Percentiles rank a stretch among this genome's conserved stretches.
Conservation (phyloP, 768 basidiomycete genomes). For the Lentinula detonsa region DNA sequence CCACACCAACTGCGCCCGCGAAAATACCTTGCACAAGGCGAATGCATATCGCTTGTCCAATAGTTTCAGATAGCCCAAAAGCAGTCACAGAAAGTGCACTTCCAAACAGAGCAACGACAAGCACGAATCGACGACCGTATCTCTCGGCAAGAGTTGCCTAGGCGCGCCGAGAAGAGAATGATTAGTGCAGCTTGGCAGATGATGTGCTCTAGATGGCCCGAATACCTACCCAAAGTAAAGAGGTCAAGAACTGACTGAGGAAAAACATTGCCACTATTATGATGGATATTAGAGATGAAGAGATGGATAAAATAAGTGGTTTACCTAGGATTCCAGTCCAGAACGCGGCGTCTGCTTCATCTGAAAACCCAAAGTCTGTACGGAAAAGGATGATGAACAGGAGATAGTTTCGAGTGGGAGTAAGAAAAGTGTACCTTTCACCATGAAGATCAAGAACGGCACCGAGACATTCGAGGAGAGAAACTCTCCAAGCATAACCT, state of each 20-base stretch:
- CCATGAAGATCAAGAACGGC: conserved; percentile 94
- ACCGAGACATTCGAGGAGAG: conserved; percentile 88
- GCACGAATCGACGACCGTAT: conserved; percentile 81
- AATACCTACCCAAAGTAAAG: conserved; percentile 74
- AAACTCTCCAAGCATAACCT: conserved; percentile 96
- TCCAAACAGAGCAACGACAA: conserved; percentile 81
- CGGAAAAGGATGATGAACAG: not conserved
- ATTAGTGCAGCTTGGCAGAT: conserved; percentile 2
- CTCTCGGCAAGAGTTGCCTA: conserved; percentile 88
- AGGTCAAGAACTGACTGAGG: conserved; percentile 93
- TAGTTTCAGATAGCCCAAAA: conserved; percentile 71
- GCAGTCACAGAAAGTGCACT: conserved; percentile 71
- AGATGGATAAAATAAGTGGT: conserved; percentile 9
- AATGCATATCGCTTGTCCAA: conserved; percentile 77
- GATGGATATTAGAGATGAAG: conserved; percentile 4
- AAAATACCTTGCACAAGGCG: conserved; percentile 88
- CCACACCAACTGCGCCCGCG: conserved; percentile 96
- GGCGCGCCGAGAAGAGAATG: conserved; percentile 7
- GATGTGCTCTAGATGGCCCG: not conserved
- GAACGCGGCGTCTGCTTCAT: conserved; percentile 82
- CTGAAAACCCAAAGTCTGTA: conserved; percentile 63
- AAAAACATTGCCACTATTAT: conserved; percentile 78
- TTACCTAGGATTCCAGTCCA: conserved; percentile 82
- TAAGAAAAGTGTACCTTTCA: conserved; percentile 51
- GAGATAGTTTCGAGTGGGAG: not conserved